Percentiles rank a stretch among this genome's conserved stretches.
These are phyloP conservation scores for Tuber calosporum DNA, from an alignment of 495 filamentous ascomycete genomes.

Conservation along the genomic window DNA sequence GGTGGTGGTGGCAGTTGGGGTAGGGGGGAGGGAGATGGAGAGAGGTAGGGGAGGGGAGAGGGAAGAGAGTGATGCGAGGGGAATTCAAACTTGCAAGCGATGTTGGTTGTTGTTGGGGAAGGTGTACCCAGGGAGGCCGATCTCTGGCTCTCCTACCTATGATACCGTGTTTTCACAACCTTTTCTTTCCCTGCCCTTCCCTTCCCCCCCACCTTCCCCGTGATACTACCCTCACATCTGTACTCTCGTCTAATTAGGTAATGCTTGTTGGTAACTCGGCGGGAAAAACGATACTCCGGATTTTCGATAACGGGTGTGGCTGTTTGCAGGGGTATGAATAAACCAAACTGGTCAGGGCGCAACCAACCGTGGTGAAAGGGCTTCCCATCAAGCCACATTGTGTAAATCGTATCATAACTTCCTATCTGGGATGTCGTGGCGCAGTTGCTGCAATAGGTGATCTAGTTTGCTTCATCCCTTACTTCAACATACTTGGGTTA, in stretches of 20 bases:
- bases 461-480: not conserved
- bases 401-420: not conserved
- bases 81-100: not conserved
- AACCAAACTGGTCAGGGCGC: not conserved
- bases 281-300: slow-evolving; percentile 2
- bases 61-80: not conserved
- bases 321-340: not conserved
- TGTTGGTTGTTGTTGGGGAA: slow-evolving; percentile 2
- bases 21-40: not conserved
- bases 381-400: not conserved
- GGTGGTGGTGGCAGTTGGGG: not conserved
- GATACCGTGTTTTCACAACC: not conserved
- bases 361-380: not conserved
- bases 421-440: not conserved
- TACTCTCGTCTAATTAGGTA: not conserved
- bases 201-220: not conserved
- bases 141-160: not conserved
- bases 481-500: not conserved
- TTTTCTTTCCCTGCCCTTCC: not conserved
- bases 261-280: not conserved
- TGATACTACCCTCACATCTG: not conserved
- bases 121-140: not conserved
- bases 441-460: not conserved
- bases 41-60: not conserved
- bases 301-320: not conserved